Evolutionary conservation across 805 yeast genomes (phyloP).

Genomic region (Brettanomyces sp.): DNA sequence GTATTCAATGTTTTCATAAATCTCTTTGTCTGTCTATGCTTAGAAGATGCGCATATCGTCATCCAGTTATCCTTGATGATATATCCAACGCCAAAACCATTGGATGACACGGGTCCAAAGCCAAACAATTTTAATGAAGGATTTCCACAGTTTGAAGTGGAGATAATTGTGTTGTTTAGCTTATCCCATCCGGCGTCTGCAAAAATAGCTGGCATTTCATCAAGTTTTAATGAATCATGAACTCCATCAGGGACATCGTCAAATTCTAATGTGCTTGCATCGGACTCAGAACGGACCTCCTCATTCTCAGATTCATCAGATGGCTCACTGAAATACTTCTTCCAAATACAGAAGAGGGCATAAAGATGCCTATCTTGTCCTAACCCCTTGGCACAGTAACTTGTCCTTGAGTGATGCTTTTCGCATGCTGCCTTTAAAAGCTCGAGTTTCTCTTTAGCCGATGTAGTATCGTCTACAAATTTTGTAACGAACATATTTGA

Average conservation of each 20-base stretch:
- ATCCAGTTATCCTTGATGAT: conserved; percentile 75
- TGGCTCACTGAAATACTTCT: conserved; percentile 38
- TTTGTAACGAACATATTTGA: conserved; percentile 77
- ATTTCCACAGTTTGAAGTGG: conserved; percentile 88
- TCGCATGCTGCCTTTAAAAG: conserved; percentile 60
- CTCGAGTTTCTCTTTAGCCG: conserved; percentile 50
- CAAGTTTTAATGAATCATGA: conserved; percentile 14
- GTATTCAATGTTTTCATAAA: conserved; percentile 60
- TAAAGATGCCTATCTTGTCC: conserved; percentile 92
- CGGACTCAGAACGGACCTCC: conserved; percentile 21
- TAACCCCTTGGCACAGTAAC: conserved; percentile 59
- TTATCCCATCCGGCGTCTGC: conserved; percentile 85
- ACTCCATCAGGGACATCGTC: conserved; percentile 17
- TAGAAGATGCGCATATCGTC: conserved; percentile 75
- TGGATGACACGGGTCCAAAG: conserved; percentile 82
- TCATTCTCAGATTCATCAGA: conserved; percentile 5
- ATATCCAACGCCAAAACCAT: conserved; percentile 91
- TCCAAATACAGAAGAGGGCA: conserved; percentile 85
- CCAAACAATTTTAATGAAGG: conserved; percentile 83
- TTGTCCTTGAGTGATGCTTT: conserved; percentile 60
- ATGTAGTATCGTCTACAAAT: conserved; percentile 59
- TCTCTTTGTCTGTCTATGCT: conserved; percentile 79
- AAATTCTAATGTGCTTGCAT: conserved; percentile 24
- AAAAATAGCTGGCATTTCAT: conserved; percentile 61
- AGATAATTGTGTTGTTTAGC: conserved; percentile 67